phyloP scores from a whole-genome alignment of 495 filamentous ascomycete species.

The Aspergillus avenaceus region DNA sequence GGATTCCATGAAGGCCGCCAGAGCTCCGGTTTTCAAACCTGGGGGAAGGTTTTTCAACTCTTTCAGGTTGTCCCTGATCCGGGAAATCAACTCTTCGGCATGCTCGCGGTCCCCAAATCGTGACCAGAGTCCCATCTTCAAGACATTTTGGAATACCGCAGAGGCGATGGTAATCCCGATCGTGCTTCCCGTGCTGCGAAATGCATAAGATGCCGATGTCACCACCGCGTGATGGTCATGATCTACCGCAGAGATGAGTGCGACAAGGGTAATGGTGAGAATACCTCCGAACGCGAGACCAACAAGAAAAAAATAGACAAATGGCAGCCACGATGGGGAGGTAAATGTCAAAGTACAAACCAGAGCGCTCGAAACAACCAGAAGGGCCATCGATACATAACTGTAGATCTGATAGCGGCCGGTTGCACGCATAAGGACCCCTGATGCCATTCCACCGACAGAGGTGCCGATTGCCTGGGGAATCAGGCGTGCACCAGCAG shows the following conservation, averaged over 20 bases:
- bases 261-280: conserved; percentile 74
- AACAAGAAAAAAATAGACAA: conserved; percentile 62
- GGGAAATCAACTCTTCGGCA: conserved; percentile 63
- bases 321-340: conserved; percentile 59
- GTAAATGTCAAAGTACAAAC: conserved; percentile 52
- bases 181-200: conserved; percentile 75
- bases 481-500: conserved; percentile 67
- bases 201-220: conserved; percentile 79
- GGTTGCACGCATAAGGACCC: conserved; percentile 72
- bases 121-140: conserved; percentile 56
- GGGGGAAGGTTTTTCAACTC: conserved; percentile 66
- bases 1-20: conserved; percentile 71
- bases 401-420: conserved; percentile 66
- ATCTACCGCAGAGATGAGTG: conserved; percentile 75
- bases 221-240: conserved; percentile 81
- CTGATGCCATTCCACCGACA: conserved; percentile 63
- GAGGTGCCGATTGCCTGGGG: conserved; percentile 64
- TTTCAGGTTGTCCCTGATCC: conserved; percentile 69
- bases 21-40: conserved; percentile 66
- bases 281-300: conserved; percentile 73
- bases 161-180: conserved; percentile 78
- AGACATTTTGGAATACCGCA: conserved; percentile 72
- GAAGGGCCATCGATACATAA: conserved; percentile 46
- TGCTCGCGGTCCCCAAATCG: conserved; percentile 62
- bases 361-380: conserved; percentile 45